These are phyloP conservation scores for Erodium texanum DNA, from an alignment of 441 rosid genomes.

Conservation along the genomic window DNA sequence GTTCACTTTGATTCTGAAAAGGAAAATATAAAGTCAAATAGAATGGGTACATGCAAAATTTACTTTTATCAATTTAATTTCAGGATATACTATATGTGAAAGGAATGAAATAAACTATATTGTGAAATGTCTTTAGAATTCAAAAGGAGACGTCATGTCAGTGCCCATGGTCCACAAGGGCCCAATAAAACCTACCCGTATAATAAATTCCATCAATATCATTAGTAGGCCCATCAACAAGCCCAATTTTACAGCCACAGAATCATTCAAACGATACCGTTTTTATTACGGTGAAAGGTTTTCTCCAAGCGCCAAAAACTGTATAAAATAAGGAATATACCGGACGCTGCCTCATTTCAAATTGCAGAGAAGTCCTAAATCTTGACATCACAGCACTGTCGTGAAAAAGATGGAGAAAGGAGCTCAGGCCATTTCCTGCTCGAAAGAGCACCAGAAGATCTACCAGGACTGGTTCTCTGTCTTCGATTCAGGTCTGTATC, in stretches of 20 bases:
- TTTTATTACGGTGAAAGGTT: not conserved
- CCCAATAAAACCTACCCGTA: not conserved
- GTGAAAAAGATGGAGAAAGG: conserved; percentile 54
- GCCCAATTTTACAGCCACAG: not conserved
- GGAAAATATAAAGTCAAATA: too few species aligned
- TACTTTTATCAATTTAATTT: too few species aligned
- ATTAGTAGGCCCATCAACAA: not conserved
- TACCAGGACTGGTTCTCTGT: conserved; percentile 72
- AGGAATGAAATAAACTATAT: too few species aligned
- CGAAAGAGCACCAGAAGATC: conserved; percentile 62
- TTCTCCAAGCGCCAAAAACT: conserved; percentile 6
- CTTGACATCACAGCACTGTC: not conserved
- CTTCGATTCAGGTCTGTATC: conserved; percentile 62
- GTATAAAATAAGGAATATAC: not conserved
- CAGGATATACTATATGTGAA: too few species aligned
- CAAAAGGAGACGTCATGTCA: not conserved
- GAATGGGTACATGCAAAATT: too few species aligned
- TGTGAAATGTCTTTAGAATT: not conserved
- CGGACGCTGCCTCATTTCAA: not conserved
- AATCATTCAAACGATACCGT: not conserved
- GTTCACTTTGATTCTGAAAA: too few species aligned
- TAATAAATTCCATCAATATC: not conserved
- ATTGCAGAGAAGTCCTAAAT: not conserved
- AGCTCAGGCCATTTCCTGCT: conserved; percentile 51
- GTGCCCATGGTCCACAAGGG: not conserved